These are phyloP conservation scores for Isabelozyma pseudorhagii DNA, from an alignment of 805 yeast genomes.

Conservation along the genomic window DNA sequence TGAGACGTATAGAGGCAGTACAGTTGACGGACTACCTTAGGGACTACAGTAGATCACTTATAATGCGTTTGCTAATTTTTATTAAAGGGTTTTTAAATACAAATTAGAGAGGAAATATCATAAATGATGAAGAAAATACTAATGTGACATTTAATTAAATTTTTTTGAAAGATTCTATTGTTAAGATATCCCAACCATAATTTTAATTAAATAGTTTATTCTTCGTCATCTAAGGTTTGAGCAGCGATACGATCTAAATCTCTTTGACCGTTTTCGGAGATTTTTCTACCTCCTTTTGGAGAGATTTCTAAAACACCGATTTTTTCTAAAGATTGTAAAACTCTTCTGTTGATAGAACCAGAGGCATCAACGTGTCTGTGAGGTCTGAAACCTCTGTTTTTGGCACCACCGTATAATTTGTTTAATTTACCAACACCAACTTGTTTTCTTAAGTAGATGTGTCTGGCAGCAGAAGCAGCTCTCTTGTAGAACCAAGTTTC, in stretches of 20 bases:
- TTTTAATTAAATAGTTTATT: slow-evolving; percentile 24
- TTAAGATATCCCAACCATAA: background rate
- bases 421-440: slow-evolving; percentile 99
- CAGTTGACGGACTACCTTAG: no score
- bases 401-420: slow-evolving; percentile 99
- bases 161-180: slow-evolving; percentile 1
- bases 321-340: slow-evolving; percentile 96
- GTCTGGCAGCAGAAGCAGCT: slow-evolving; percentile 99
- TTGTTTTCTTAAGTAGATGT: slow-evolving; percentile 98
- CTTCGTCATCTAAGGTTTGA: slow-evolving; percentile 93
- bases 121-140: slow-evolving; percentile 1
- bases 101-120: slow-evolving; percentile 7
- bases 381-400: slow-evolving; percentile 99
- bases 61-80: slow-evolving; percentile 9
- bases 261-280: slow-evolving; percentile 99
- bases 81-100: slow-evolving; percentile 8
- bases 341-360: slow-evolving; percentile 98
- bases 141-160: slow-evolving; percentile 4
- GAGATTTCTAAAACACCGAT: slow-evolving; percentile 95
- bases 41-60: background rate
- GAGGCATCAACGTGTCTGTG: slow-evolving; percentile 98
- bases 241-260: slow-evolving; percentile 99
- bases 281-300: slow-evolving; percentile 98
- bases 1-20: no score
- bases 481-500: slow-evolving; percentile 99